Conservation (phyloP, 345 rosid genomes). For the Gossypium australe region DNA sequence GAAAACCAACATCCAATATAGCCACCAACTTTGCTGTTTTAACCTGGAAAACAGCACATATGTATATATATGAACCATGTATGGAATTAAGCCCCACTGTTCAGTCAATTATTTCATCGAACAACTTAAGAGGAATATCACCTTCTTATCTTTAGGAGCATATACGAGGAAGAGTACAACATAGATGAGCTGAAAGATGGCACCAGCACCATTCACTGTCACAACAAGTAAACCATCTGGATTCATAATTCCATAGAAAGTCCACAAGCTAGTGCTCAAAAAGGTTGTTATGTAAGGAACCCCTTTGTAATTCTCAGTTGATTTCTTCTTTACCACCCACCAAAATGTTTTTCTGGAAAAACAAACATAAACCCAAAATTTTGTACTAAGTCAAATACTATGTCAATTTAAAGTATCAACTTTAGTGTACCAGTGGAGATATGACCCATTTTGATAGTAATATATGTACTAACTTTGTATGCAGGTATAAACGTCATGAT, state of each 20-base stretch:
- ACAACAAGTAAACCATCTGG: slow-evolving; percentile 44
- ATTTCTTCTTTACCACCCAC: slow-evolving; percentile 43
- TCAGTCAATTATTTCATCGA: neutral
- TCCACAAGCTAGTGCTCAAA: slow-evolving; percentile 55
- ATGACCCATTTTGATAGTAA: neutral
- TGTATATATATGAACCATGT: neutral
- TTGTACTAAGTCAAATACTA: neutral
- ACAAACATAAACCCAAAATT: neutral
- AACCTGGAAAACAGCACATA: slow-evolving; percentile 25
- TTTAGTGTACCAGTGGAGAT: neutral
- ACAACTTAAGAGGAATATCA: slow-evolving; percentile 1
- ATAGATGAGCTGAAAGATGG: slow-evolving; percentile 37
- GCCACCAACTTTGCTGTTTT: slow-evolving; percentile 37
- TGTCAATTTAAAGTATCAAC: no score
- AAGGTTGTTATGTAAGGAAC: slow-evolving; percentile 54
- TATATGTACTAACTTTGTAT: neutral
- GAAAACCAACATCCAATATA: slow-evolving; percentile 41
- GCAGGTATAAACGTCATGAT: no score
- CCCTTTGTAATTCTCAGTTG: slow-evolving; percentile 49
- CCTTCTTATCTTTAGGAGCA: slow-evolving; percentile 45
- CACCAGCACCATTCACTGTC: slow-evolving; percentile 51
- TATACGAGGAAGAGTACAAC: slow-evolving; percentile 42
- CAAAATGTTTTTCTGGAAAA: slow-evolving; percentile 39
- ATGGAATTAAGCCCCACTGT: neutral
- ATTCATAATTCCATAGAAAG: slow-evolving; percentile 53